phyloP scores from a whole-genome alignment of 805 yeast species.

The Ogataea corticis region DNA sequence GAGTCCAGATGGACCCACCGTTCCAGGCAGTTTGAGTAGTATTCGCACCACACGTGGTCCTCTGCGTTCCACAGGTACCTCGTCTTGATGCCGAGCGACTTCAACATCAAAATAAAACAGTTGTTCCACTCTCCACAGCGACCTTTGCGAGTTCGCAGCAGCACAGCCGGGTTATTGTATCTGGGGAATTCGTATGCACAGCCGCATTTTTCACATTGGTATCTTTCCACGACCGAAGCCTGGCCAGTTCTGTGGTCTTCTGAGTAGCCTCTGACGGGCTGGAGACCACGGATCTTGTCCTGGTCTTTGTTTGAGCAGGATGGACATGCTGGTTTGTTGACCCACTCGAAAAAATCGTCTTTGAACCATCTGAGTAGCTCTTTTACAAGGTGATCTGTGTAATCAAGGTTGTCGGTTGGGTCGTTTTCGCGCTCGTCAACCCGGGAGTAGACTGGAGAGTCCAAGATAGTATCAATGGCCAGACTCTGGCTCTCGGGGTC shows the following conservation, averaged over 20 bases:
- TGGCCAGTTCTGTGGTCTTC: constrained; percentile 47
- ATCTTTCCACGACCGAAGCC: constrained; percentile 64
- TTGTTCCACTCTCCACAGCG: constrained; percentile 97
- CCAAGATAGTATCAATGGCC: constrained; percentile 67
- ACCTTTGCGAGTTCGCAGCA: constrained; percentile 66
- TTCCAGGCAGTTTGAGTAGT: constrained; percentile 56
- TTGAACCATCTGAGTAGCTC: constrained; percentile 72
- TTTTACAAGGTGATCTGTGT: constrained; percentile 58
- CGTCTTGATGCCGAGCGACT: constrained; percentile 62
- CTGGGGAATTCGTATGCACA: constrained; percentile 64
- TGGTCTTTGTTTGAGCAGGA: constrained; percentile 46
- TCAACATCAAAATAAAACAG: constrained; percentile 68
- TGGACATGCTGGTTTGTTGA: constrained; percentile 65
- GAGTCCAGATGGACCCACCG: constrained; percentile 90
- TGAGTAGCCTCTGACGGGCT: constrained; percentile 43
- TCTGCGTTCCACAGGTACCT: constrained; percentile 86
- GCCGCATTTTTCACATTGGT: constrained; percentile 57
- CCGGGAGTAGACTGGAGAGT: constrained; percentile 57
- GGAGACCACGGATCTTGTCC: constrained; percentile 39
- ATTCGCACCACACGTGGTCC: constrained; percentile 97
- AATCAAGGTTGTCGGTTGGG: constrained; percentile 33
- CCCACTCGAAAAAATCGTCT: constrained; percentile 80
- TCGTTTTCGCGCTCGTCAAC: constrained; percentile 32
- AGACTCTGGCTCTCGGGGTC: constrained; percentile 45
- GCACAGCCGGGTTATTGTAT: constrained; percentile 62